A percentile compares a stretch with the other conserved stretches of the same genome.
These are phyloP conservation scores for Corymbia maculata DNA, from an alignment of 345 rosid species.

Conservation along the genomic window DNA sequence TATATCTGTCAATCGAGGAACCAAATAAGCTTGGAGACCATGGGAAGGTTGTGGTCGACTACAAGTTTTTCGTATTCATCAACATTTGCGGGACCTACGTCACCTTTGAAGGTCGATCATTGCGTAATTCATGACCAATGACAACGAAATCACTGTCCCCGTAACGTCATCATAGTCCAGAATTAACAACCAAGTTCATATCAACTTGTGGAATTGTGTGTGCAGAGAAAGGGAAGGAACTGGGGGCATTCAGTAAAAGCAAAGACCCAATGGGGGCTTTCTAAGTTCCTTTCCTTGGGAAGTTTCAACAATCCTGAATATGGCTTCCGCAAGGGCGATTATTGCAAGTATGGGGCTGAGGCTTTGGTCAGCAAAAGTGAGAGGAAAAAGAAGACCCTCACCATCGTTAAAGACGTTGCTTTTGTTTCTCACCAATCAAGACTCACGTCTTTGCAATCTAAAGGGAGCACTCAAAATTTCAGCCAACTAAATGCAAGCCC, in stretches of 20 bases:
- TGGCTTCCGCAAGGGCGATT: rapidly evolving
- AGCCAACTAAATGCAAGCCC: too few relatives aligned
- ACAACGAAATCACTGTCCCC: neutral
- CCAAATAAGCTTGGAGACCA: too few relatives aligned
- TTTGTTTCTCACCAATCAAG: too few relatives aligned
- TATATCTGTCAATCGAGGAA: neutral
- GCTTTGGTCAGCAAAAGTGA: neutral
- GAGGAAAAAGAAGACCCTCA: neutral
- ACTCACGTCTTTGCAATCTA: too few relatives aligned
- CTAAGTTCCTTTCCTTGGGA: neutral
- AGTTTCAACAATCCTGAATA: neutral
- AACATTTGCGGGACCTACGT: rapidly evolving
- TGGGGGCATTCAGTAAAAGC: neutral
- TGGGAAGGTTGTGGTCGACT: neutral
- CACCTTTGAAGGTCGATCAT: neutral
- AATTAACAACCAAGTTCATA: neutral
- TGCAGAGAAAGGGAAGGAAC: neutral
- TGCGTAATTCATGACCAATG: rapidly evolving
- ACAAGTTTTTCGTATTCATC: neutral
- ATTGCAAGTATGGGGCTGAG: neutral
- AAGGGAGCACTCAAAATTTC: too few relatives aligned
- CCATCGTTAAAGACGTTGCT: neutral
- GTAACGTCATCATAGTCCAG: neutral
- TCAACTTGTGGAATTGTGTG: neutral
- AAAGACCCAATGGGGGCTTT: neutral